Evolutionary conservation across 441 rosid genomes (phyloP).

Genomic region (Sinapis alba): DNA sequence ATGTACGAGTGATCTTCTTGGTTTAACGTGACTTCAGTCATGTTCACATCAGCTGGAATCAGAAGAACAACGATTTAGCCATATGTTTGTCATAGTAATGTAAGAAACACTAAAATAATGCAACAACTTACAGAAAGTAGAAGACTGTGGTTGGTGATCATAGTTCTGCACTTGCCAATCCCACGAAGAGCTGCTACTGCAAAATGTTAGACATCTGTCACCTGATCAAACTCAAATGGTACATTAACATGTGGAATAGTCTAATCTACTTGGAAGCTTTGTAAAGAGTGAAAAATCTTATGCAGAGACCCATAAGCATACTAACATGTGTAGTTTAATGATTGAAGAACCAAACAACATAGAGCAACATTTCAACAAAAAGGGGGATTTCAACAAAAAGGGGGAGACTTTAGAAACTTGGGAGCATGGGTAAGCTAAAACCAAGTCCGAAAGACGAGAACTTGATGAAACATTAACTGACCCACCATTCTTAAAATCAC

Average conservation of each 20-base stretch:
- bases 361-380: neutral
- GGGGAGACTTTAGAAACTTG: neutral
- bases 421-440: neutral
- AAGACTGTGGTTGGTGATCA: slow-evolving; percentile 45
- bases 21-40: slow-evolving; percentile 41
- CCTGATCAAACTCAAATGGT: slow-evolving; percentile 18
- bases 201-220: slow-evolving; percentile 12
- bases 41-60: slow-evolving; percentile 37
- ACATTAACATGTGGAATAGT: slow-evolving; percentile 14
- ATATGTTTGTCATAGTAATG: neutral
- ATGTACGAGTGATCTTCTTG: slow-evolving; percentile 45
- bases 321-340: neutral
- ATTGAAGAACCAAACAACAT: slow-evolving; percentile 3
- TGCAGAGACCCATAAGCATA: neutral
- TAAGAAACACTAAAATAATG: neutral
- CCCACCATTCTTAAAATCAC: neutral
- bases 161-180: slow-evolving; percentile 51
- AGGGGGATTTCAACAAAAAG: neutral
- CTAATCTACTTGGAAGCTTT: neutral
- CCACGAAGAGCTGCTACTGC: slow-evolving; percentile 49
- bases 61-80: slow-evolving; percentile 20
- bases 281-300: neutral
- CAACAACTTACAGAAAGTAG: slow-evolving; percentile 49
- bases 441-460: neutral
- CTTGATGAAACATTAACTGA: slow-evolving; percentile 15